Evolutionary conservation across 805 yeast species (phyloP), one percentile per base, ranked within the genome.

Genomic region (Hermanozyma aechmeae): DNA sequence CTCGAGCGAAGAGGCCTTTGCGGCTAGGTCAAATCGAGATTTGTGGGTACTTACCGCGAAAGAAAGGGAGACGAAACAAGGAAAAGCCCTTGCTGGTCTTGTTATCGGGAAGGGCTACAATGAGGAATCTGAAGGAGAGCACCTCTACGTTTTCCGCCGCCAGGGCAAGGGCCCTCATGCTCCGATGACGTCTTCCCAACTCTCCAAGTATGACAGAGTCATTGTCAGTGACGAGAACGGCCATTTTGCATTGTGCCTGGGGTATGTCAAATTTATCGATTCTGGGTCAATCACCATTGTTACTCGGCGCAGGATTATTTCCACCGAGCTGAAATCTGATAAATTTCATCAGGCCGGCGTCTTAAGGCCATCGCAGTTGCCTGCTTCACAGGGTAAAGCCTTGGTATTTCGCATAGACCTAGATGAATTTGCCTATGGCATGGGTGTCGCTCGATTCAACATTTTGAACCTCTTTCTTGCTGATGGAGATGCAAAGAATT

Each of bases 201-300:
- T 85, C 2, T 29, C 58, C 0, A 58, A 63, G 22, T 64, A 69
- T 37, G 96, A 87, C 45, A 60, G 73, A 23, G 68, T 87, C 1
- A 62, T 80, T 11, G 58, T 86, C 1, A 85, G 95, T 45, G 95
- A 82, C 49, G 93, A 83, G 42, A 35, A 50, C 0, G 95, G 95
- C 1, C 84, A 80, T 48, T 78, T 78, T 50, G 80, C 83, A 0
- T 44, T 87, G 15, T 74, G 85, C 1, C 64, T 63, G 28, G 96
- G 94, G 0, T 52, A 48, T 25, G 63, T 86, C 4, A 53, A 58
- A 5, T 40, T 48, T 3, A 54, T 80, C 0, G 56, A 65, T 5
- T 53, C 61, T 0, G 57, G 58, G 6, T 40, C 50, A 6, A 47
- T 85, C 2, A 56, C 58, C 1, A 51, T 86, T 3, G 52, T 71